Percentiles rank a stretch among this genome's conserved stretches.
Evolutionary conservation across 164 flowering plant species (phyloP).

Genomic region (Santalum album): DNA sequence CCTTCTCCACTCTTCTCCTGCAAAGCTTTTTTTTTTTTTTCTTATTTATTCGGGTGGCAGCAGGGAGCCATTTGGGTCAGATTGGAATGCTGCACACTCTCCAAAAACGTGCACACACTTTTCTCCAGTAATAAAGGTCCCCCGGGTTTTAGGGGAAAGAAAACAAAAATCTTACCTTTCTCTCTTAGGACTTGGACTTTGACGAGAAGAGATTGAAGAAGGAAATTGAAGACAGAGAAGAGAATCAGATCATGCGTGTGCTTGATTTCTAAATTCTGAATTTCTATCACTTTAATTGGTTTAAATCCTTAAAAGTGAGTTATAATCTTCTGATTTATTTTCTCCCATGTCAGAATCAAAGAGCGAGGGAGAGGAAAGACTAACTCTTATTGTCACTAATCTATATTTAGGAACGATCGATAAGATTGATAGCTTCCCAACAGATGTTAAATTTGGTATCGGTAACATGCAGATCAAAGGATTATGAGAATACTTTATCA

Average conservation of each 20-base stretch:
- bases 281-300: not conserved
- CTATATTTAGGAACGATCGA: no score
- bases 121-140: slow-evolving; percentile 19
- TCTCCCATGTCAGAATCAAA: no score
- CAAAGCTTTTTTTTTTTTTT: not conserved
- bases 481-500: no score
- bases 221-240: not conserved
- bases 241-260: not conserved
- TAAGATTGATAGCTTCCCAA: no score
- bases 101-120: slow-evolving; percentile 28
- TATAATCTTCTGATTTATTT: no score
- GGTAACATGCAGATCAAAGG: no score
- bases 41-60: not conserved
- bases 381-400: no score
- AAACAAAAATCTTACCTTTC: slow-evolving; percentile 22
- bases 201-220: slow-evolving; percentile 10
- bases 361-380: no score
- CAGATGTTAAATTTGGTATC: no score
- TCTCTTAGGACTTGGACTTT: slow-evolving; percentile 28
- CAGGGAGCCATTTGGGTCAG: slow-evolving; percentile 15
- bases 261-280: not conserved
- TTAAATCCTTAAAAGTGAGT: no score
- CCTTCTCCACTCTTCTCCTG: slow-evolving; percentile 3
- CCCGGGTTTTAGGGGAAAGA: slow-evolving; percentile 41
- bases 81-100: slow-evolving; percentile 33